Evolutionary conservation across 768 basidiomycete genomes (phyloP).

Genomic region (Leccinellum luteum): DNA sequence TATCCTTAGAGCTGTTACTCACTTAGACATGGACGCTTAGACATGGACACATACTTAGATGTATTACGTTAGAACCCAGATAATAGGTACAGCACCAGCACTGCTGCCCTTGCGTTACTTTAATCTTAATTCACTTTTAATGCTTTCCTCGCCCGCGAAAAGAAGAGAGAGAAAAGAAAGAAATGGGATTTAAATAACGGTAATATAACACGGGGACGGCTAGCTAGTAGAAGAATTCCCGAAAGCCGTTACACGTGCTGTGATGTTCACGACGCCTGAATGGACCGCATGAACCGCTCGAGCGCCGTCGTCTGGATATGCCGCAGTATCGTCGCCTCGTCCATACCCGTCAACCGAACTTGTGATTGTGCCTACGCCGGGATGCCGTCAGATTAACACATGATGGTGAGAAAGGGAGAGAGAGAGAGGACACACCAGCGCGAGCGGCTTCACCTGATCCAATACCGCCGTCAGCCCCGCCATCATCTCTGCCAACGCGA

Average conservation of each 20-base stretch:
- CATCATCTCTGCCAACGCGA: slow-evolving; percentile 73
- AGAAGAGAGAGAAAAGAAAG: not conserved
- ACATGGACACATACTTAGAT: not conserved
- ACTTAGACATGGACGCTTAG: too few species aligned
- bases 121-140: not conserved
- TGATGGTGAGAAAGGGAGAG: not conserved
- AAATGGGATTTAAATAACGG: slow-evolving; percentile 20
- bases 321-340: slow-evolving; percentile 57
- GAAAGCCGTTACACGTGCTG: not conserved
- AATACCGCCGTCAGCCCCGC: slow-evolving; percentile 55
- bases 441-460: slow-evolving; percentile 57
- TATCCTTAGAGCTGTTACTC: not conserved
- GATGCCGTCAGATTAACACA: not conserved
- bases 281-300: slow-evolving; percentile 62
- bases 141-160: not conserved
- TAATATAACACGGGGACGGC: slow-evolving; percentile 8
- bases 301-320: slow-evolving; percentile 65
- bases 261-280: slow-evolving; percentile 35
- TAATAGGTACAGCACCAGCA: not conserved
- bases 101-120: not conserved
- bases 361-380: slow-evolving; percentile 38
- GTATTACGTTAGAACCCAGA: not conserved
- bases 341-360: slow-evolving; percentile 43
- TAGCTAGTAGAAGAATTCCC: not conserved
- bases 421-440: slow-evolving; percentile 47